These are phyloP conservation scores for Colletotrichum destructivum DNA, from an alignment of 2,329 filamentous ascomycete species.

Conservation along the genomic window DNA sequence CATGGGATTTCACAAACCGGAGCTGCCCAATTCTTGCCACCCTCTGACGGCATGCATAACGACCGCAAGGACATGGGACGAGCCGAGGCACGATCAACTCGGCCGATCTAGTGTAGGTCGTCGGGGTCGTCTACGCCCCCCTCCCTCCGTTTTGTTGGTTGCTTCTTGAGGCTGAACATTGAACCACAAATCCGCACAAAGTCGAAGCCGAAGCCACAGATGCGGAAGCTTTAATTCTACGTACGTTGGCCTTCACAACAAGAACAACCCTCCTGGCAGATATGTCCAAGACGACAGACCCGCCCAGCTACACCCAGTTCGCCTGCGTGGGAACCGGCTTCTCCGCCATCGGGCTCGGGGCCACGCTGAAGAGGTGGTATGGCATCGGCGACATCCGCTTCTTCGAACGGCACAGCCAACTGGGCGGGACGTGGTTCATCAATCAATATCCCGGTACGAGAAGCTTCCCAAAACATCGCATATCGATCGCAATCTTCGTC, in stretches of 20 bases:
- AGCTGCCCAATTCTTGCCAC: background rate
- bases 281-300: slow-evolving; percentile 4
- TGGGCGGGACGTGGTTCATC: slow-evolving; percentile 76
- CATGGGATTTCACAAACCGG: background rate
- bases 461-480: too few relatives aligned
- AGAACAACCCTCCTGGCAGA: too few relatives aligned
- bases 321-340: slow-evolving; percentile 72
- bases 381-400: slow-evolving; percentile 72
- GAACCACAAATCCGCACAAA: background rate
- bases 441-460: slow-evolving; percentile 71
- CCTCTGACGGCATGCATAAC: background rate
- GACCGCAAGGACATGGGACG: background rate
- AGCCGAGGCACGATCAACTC: background rate
- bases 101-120: background rate
- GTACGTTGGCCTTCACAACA: background rate
- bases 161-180: too few relatives aligned
- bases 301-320: slow-evolving; percentile 54
- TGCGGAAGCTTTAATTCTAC: background rate
- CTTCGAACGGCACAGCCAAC: slow-evolving; percentile 70
- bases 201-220: background rate
- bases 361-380: slow-evolving; percentile 70
- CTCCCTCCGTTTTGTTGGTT: too few relatives aligned
- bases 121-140: too few relatives aligned
- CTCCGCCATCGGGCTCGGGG: slow-evolving; percentile 74
- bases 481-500: too few relatives aligned